A percentile compares a stretch with the other conserved stretches of the same genome.
Conservation (phyloP, 257 asterid species). For the Nicotiana tabacum region DNA sequence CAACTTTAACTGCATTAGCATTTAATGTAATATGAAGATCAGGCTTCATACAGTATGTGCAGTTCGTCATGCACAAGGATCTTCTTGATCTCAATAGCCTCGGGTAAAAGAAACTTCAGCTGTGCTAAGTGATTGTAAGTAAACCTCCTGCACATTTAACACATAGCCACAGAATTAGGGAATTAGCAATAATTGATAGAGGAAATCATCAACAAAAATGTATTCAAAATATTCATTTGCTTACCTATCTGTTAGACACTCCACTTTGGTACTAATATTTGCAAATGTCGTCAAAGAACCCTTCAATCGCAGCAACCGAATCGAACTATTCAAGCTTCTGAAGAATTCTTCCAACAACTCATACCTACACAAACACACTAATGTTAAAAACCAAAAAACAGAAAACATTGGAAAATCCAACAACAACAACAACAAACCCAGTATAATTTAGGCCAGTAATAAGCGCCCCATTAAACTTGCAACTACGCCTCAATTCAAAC, state of each 20-base stretch:
- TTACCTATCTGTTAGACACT: slow-evolving; percentile 75
- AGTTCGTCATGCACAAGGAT: slow-evolving; percentile 2
- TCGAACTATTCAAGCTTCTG: slow-evolving; percentile 60
- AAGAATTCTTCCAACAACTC: slow-evolving; percentile 69
- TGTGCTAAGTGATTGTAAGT: slow-evolving; percentile 1
- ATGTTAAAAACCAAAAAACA: background rate
- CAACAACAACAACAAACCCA: no score
- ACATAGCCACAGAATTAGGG: background rate
- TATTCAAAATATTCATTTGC: background rate
- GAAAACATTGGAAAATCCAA: no score
- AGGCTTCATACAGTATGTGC: slow-evolving; percentile 3
- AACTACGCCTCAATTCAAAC: no score
- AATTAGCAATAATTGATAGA: background rate
- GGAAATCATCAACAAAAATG: background rate
- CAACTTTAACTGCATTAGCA: background rate
- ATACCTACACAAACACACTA: slow-evolving; percentile 43
- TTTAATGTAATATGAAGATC: slow-evolving; percentile 4
- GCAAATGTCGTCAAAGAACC: slow-evolving; percentile 46
- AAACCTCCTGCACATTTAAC: slow-evolving; percentile 7
- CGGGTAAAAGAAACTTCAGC: background rate
- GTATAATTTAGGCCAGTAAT: background rate
- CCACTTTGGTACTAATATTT: slow-evolving; percentile 52
- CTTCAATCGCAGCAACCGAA: slow-evolving; percentile 60
- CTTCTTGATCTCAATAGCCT: background rate
- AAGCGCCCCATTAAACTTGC: no score